Evolutionary conservation across 2,329 filamentous ascomycete genomes (phyloP), one percentile per base, ranked within the genome.

Genomic region (Colletotrichum sp.): DNA sequence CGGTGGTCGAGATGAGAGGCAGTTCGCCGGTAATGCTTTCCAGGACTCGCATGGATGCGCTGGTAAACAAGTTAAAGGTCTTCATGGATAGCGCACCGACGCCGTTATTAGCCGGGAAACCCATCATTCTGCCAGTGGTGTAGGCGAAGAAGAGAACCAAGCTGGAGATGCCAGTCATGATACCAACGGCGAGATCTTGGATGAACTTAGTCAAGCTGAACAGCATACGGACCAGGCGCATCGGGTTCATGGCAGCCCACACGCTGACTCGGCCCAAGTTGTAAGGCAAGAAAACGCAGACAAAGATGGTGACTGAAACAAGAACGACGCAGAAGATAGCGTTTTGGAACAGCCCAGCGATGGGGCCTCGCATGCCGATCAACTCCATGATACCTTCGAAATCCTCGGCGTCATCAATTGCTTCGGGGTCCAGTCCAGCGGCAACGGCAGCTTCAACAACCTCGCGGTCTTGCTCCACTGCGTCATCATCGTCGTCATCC

Each of bases 311-410:
- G 68, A 96, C 91, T 1, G 95, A 94, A 16, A 99, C 95, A 32
- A 99, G 89, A 62, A 99, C 93, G 9, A 95, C 94, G 82, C 96
- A 98, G 84, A 99, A 99, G 18, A 98, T 93, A 71, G 95, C 96
- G 79, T 99, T 99, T 81, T 99, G 97, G 79, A 99, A 92, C 8
- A 99, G 90, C 4, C 95, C 96, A 16, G 94, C 93, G 5, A 99
- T 89, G 1, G 97, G 97, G 0, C 97, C 97, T 81, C 98, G 95
- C 94, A 99, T 98, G 49, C 97, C 97, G 75, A 99, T 94, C 18
- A 99, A 91, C 83, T 99, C 97, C 88, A 99, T 93, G 69, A 99
- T 95, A 1, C 97, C 97, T 83, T 99, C 97, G 18, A 99, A 92
- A 81, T 99, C 97, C 85, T 99, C 97, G 12, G 95, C 95, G 79